phyloP scores from a whole-genome alignment of 345 rosid species.

The Pistacia integerrima region DNA sequence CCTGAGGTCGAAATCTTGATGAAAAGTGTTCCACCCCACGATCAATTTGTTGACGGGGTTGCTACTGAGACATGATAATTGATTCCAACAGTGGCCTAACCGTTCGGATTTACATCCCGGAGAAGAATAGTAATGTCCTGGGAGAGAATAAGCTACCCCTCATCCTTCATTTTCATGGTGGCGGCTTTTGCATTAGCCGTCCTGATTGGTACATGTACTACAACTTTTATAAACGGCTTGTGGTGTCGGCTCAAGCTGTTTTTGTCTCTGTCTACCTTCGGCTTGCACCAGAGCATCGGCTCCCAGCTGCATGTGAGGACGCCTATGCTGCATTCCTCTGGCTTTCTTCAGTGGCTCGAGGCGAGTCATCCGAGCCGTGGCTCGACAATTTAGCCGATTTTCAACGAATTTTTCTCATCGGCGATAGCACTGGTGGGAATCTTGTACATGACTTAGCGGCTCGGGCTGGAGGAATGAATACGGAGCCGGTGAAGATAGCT shows the following conservation, averaged over 20 bases:
- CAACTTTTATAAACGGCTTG: constrained; percentile 25
- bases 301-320: constrained; percentile 32
- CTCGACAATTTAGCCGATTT: constrained; percentile 20
- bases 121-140: not conserved
- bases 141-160: not conserved
- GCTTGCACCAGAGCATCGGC: constrained; percentile 36
- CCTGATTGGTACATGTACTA: constrained; percentile 44
- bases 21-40: constrained; percentile 13
- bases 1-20: constrained; percentile 5
- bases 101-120: constrained; percentile 19
- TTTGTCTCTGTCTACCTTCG: constrained; percentile 31
- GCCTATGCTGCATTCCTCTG: constrained; percentile 33
- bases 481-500: constrained; percentile 23
- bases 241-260: constrained; percentile 5
- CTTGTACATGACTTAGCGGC: constrained; percentile 37
- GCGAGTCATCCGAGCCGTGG: constrained; percentile 20
- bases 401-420: constrained; percentile 32
- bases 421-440: constrained; percentile 39
- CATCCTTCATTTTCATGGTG: constrained; percentile 39
- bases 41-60: constrained; percentile 9
- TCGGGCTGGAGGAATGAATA: constrained; percentile 18
- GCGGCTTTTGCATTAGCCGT: constrained; percentile 38
- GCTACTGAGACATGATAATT: constrained; percentile 14
- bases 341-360: constrained; percentile 24
- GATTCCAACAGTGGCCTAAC: constrained; percentile 5